Conservation (phyloP, 768 basidiomycete species). For the Pleurotus eryngii region DNA sequence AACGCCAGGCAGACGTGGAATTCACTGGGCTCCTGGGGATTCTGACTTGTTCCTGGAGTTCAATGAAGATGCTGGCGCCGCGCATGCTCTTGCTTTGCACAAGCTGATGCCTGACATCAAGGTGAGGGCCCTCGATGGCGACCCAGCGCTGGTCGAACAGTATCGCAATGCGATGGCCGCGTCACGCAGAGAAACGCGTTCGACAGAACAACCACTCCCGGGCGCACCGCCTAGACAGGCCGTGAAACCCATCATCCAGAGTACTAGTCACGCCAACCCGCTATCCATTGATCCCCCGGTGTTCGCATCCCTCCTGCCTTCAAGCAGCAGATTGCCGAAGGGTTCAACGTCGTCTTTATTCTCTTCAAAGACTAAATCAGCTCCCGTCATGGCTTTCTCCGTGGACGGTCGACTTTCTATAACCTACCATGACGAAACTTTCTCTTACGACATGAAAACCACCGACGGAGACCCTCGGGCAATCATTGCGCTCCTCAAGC, state of each 20-base stretch:
- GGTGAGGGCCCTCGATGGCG: constrained; percentile 16
- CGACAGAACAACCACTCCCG: not conserved
- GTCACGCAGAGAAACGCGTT: not conserved
- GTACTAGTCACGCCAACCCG: not conserved
- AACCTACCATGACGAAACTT: constrained; percentile 35
- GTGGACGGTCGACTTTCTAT: constrained; percentile 28
- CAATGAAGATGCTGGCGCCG: constrained; percentile 15
- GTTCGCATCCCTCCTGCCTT: not conserved
- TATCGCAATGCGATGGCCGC: constrained; percentile 13
- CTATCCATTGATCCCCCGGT: not conserved
- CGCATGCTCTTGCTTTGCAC: constrained; percentile 21
- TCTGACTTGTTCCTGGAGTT: constrained; percentile 21
- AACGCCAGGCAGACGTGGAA: not conserved
- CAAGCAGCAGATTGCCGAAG: too few relatives aligned
- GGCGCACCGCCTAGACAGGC: not conserved
- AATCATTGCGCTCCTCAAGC: constrained; percentile 44
- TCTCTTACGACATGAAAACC: constrained; percentile 38
- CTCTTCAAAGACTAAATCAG: constrained; percentile 5
- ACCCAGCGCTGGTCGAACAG: constrained; percentile 17
- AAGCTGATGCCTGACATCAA: constrained; percentile 15
- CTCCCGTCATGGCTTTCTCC: constrained; percentile 12
- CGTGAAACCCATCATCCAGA: not conserved
- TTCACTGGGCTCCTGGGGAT: constrained; percentile 8
- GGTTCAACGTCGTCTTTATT: not conserved
- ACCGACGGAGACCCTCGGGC: constrained; percentile 41